These are phyloP conservation scores for Trichomonas tenax DNA, from an alignment of 208 protist species.

Conservation along the genomic window DNA sequence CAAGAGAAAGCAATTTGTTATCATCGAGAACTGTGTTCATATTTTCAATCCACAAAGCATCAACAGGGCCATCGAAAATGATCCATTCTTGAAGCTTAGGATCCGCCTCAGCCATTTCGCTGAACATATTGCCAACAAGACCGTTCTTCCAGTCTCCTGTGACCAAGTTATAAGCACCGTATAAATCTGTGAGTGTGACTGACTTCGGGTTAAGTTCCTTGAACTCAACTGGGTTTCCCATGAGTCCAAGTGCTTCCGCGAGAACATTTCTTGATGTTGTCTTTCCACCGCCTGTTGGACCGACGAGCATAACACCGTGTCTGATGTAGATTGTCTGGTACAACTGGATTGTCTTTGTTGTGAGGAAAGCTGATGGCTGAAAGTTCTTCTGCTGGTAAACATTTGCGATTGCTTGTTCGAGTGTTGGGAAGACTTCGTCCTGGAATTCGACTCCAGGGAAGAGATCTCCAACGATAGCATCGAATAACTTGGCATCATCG, in stretches of 20 bases:
- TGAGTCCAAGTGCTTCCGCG: slow-evolving; percentile 32
- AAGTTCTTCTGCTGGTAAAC: slow-evolving; percentile 35
- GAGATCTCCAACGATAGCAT: slow-evolving; percentile 82
- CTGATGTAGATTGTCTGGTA: slow-evolving; percentile 89
- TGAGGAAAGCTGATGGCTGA: slow-evolving; percentile 54
- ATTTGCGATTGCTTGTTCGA: slow-evolving; percentile 49
- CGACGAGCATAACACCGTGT: slow-evolving; percentile 90
- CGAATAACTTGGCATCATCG: slow-evolving; percentile 63
- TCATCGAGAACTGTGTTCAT: slow-evolving; percentile 97
- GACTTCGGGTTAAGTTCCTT: slow-evolving; percentile 89
- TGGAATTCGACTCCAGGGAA: slow-evolving; percentile 76
- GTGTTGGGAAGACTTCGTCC: slow-evolving; percentile 65
- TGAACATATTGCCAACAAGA: slow-evolving; percentile 55
- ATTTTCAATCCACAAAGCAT: slow-evolving; percentile 95
- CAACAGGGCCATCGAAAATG: slow-evolving; percentile 91
- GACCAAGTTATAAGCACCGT: slow-evolving; percentile 63
- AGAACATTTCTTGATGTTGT: slow-evolving; percentile 32
- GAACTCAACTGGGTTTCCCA: slow-evolving; percentile 39
- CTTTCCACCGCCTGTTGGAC: slow-evolving; percentile 82
- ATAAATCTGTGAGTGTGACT: slow-evolving; percentile 82
- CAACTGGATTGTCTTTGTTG: slow-evolving; percentile 84
- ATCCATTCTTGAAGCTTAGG: slow-evolving; percentile 64
- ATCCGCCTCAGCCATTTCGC: slow-evolving; percentile 59
- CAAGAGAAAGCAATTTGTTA: slow-evolving; percentile 88
- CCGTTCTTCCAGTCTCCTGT: slow-evolving; percentile 63